Percentiles rank a stretch among this genome's conserved stretches.
Evolutionary conservation across 78 protist genomes (phyloP).

Genomic region (Capsaspora owczarzaki): DNA sequence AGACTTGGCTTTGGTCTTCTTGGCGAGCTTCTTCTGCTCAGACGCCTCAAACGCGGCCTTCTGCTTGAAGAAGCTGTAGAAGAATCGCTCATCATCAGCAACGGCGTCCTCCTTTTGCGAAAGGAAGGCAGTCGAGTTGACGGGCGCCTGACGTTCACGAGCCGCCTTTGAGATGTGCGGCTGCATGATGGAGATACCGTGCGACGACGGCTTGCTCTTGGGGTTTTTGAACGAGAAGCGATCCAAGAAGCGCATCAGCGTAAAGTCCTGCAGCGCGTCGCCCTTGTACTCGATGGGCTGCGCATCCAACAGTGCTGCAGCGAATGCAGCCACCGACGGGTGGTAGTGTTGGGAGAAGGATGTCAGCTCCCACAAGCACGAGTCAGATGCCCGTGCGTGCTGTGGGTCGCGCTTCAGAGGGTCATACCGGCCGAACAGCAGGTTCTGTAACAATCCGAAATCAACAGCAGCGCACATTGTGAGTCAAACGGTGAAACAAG

Average conservation of each 20-base stretch:
- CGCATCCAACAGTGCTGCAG: constrained; percentile 8
- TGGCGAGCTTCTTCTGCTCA: not conserved
- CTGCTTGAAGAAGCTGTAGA: not conserved
- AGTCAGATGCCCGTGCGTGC: constrained; percentile 28
- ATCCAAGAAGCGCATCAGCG: constrained; percentile 41
- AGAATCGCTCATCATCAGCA: constrained; percentile 21
- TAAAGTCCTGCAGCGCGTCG: constrained; percentile 49
- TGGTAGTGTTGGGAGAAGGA: constrained; percentile 29
- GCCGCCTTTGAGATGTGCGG: not conserved
- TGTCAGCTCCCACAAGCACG: constrained; percentile 50
- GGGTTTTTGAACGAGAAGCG: constrained; percentile 27
- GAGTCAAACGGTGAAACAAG: no score
- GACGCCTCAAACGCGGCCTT: not conserved
- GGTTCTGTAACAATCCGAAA: no score
- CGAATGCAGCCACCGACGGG: constrained; percentile 45
- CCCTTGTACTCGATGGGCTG: constrained; percentile 28
- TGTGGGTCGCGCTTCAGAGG: constrained; percentile 42
- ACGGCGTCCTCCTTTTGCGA: not conserved
- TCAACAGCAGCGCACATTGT: no score
- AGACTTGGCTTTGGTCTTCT: not conserved
- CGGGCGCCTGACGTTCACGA: not conserved
- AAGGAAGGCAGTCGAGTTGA: not conserved
- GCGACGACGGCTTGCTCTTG: not conserved
- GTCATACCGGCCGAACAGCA: no score
- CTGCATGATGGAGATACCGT: constrained; percentile 16